Evolutionary conservation across 2,329 filamentous ascomycete genomes (phyloP), one percentile per base, ranked within the genome.

Genomic region (Calonectria ilicicola): DNA sequence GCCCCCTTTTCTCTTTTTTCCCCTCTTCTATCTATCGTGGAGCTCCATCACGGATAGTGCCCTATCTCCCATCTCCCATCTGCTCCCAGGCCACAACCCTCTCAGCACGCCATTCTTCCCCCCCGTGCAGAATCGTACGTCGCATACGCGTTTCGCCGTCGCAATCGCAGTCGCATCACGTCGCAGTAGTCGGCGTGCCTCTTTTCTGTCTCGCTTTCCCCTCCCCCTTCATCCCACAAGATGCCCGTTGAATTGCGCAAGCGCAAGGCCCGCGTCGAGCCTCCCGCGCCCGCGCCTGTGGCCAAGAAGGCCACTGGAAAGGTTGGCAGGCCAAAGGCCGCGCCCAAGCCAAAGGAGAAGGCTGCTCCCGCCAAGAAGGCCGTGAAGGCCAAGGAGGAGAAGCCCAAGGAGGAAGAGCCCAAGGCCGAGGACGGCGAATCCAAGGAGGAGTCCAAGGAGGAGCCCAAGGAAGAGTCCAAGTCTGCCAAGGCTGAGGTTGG

Each of bases 201-300:
- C 26, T 60, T 64, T 46, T 67, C 49, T 73, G 10, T n/a, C 42
- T 56, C 60, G 19, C 29, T 32, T 23, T 67, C 53, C 44, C 69
- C 46, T 23, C 23, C 65, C 67, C 69, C 51, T 32, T 56, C 67
- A 32, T 51, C 65, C 26, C 60, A n/a, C 44, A 74, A 40, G 72
- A 91, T 92, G 90, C 88, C 89, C 74, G 86, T 89, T 77, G 88
- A 88, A 79, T 85, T 92, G 51, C 87, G 90, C 84, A 91, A 92
- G 85, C 89, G 90, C 85, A 91, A 91, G 83, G 89, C 89, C 76
- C 87, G 86, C 66, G 53, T 60, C 35, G 85, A 85, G 79, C 83
- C 86, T 71, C 83, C 85, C 65, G 84, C 87, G 73, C 85, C 87
- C 75, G 84, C 87, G 19, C 84, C 87, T 26, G 83, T 78, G 23